Percentiles rank a stretch among this genome's conserved stretches.
Conservation (phyloP, 2,329 filamentous ascomycete genomes). For the Teratosphaeriaceae sp. region DNA sequence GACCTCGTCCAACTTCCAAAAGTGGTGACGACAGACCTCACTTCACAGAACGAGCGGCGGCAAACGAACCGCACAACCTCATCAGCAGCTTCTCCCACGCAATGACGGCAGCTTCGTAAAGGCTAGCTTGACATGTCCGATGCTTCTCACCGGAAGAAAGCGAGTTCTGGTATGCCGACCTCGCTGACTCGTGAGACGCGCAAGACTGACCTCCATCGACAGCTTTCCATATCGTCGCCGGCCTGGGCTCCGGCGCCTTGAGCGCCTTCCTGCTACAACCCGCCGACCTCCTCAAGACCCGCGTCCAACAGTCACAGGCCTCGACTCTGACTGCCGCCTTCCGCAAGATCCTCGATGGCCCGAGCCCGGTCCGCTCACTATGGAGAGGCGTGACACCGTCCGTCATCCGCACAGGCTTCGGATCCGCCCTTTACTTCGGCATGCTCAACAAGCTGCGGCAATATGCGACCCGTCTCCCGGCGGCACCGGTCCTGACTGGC, state of each 20-base stretch:
- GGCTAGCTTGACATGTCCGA: slow-evolving; percentile 41
- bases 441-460: slow-evolving; percentile 60
- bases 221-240: slow-evolving; percentile 85
- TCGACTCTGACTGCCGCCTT: slow-evolving; percentile 61
- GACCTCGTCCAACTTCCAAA: too few species aligned
- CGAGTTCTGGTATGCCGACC: slow-evolving; percentile 40
- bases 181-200: neutral
- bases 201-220: neutral
- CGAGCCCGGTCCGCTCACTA: slow-evolving; percentile 63
- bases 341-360: slow-evolving; percentile 60
- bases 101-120: neutral
- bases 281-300: slow-evolving; percentile 91
- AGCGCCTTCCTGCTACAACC: slow-evolving; percentile 90
- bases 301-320: slow-evolving; percentile 78
- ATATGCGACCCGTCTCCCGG: slow-evolving; percentile 28
- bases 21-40: neutral
- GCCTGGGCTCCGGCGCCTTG: slow-evolving; percentile 77
- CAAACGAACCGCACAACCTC: neutral
- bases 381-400: slow-evolving; percentile 93
- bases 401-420: slow-evolving; percentile 86
- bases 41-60: neutral
- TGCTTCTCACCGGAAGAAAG: slow-evolving; percentile 43
- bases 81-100: neutral
- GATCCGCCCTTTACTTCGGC: slow-evolving; percentile 90
- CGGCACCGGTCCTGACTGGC: slow-evolving; percentile 12